Percentiles rank a stretch among this genome's conserved stretches.
Evolutionary conservation across 2,329 filamentous ascomycete species (phyloP).

Genomic region (Paracamarosporium sp.): DNA sequence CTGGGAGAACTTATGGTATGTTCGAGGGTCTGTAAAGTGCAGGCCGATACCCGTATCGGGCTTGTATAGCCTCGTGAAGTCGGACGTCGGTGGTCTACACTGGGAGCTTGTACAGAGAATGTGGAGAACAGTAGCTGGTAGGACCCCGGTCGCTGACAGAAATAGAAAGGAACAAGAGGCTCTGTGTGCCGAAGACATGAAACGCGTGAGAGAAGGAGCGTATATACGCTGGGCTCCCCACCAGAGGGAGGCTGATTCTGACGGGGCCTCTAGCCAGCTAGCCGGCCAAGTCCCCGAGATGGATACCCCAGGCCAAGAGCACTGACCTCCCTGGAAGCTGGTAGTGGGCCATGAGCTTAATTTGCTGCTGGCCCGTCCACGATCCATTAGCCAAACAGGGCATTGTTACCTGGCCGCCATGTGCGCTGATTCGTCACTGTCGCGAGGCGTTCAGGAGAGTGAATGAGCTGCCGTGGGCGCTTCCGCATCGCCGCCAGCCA

Average conservation of each 20-base stretch:
- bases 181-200: constrained; percentile 17
- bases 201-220: constrained; percentile 20
- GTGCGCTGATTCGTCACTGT: background rate
- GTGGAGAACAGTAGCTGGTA: constrained; percentile 16
- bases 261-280: constrained; percentile 3
- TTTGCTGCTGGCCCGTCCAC: constrained; percentile 6
- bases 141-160: constrained; percentile 15
- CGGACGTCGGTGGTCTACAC: constrained; percentile 22
- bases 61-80: constrained; percentile 16
- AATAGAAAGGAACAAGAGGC: constrained; percentile 26
- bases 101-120: constrained; percentile 14
- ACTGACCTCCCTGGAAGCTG: background rate
- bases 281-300: constrained; percentile 2
- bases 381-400: background rate
- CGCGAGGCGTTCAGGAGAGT: background rate
- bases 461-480: background rate
- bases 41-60: constrained; percentile 18
- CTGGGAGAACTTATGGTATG: constrained; percentile 16
- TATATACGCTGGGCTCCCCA: constrained; percentile 26
- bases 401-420: background rate
- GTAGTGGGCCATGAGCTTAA: constrained; percentile 4
- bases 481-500: background rate
- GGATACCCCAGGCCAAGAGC: constrained; percentile 8
- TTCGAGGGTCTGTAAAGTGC: constrained; percentile 18
- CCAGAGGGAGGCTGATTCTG: constrained; percentile 8